phyloP scores from a whole-genome alignment of 2,329 filamentous ascomycete species.

The Talaromyces sp. region DNA sequence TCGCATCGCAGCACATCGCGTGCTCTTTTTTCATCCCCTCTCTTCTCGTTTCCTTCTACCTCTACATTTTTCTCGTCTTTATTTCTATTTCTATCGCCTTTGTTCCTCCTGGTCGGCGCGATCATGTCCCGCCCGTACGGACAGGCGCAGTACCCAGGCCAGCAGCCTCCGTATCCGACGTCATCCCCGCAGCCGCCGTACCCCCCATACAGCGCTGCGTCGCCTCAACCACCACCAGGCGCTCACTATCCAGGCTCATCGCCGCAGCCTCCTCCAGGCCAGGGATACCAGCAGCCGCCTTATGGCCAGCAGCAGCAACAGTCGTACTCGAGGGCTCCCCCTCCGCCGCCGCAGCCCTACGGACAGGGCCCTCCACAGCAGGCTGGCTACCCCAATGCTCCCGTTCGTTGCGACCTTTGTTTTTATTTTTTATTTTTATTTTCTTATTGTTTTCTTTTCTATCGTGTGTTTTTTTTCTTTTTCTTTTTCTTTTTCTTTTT shows the following conservation, averaged over 20 bases:
- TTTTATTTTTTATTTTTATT: neutral
- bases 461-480: neutral
- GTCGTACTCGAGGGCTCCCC: conserved; percentile 37
- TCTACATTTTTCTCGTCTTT: neutral
- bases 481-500: neutral
- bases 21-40: conserved; percentile 10
- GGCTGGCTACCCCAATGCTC: conserved; percentile 20
- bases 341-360: conserved; percentile 30
- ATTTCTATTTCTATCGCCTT: neutral
- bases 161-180: conserved; percentile 33
- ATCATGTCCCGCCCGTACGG: conserved; percentile 32
- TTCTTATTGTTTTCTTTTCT: neutral
- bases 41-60: conserved; percentile 11
- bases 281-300: conserved; percentile 25
- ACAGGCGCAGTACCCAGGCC: conserved; percentile 30
- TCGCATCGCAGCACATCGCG: neutral
- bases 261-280: conserved; percentile 20
- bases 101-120: conserved; percentile 11
- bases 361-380: conserved; percentile 24
- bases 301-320: conserved; percentile 15
- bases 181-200: conserved; percentile 21
- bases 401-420: conserved; percentile 14
- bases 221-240: conserved; percentile 14
- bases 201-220: conserved; percentile 23
- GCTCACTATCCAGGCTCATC: conserved; percentile 22